Base-by-base conservation (phyloP, 148 eudicot genomes). In the Nepenthes gracilis region DNA sequence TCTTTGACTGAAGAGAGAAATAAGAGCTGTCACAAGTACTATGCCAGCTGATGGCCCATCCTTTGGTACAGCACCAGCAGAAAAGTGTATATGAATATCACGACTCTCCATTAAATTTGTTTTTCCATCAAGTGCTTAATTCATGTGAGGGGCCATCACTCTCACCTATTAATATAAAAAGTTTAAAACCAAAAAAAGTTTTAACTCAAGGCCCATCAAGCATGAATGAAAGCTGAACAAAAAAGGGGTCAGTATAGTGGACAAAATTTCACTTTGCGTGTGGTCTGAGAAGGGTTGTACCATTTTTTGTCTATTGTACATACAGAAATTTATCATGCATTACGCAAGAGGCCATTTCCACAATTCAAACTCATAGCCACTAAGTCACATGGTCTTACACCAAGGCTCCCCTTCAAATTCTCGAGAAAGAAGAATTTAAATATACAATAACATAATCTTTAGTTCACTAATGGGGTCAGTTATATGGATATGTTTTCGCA, bases 31-130 rank as follows among this genome's bases (percentile, higher is more conserved):
- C 9, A 89, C 99, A 61, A 94, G 81, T 11, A 95, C 89, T 60
- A 94, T 92, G 23, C 97, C 97, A 38, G 99, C 97, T 34, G 98
- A 94, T 33, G 99, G 97, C 23, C 99, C 99, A 60, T 94, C 99
- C 67, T 94, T 94, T 12, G 95, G 97, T 40, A 89, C 89, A 33
- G 99, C 97, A 49, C 99, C 99, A 40, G 97, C 97, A 56, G 99
- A 97, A 61, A 94, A 94, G 76, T 94, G 99, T 62, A 94, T 86
- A 67, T 94, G 99, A 70, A 94, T 77, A 60, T 94, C 97, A 51
- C 95, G 81, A 12, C 84, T 84, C 33, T 89, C 85, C 78, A 89
- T 80, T 59, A 94, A 70, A 78, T 81, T 94, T 64, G 70, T 73
- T 61, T 81, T 82, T 49, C 80, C 75, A 11, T 79, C 58, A 55